phyloP scores from a whole-genome alignment of 2,329 filamentous ascomycete species.

The Colletotrichum aenigma region DNA sequence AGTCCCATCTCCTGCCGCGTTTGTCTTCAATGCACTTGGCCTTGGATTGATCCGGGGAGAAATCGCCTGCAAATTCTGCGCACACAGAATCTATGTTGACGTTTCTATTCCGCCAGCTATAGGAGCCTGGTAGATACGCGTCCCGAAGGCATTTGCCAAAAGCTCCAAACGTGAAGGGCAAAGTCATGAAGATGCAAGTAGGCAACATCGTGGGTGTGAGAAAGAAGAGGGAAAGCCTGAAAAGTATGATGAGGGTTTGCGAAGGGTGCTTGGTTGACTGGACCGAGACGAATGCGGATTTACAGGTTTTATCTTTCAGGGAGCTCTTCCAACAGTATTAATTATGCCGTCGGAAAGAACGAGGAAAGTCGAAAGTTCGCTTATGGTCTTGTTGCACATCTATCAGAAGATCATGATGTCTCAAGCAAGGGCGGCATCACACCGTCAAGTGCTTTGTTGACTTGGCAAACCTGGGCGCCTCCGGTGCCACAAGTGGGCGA shows the following conservation, averaged over 20 bases:
- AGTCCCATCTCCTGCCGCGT: not conserved
- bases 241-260: accelerated
- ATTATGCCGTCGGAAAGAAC: accelerated
- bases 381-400: too few species aligned
- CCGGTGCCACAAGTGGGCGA: too few species aligned
- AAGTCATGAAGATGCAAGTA: accelerated
- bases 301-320: accelerated
- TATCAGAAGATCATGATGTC: too few species aligned
- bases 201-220: not conserved
- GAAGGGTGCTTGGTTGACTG: accelerated
- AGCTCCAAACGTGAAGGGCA: accelerated
- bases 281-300: not conserved
- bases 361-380: too few species aligned
- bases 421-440: too few species aligned
- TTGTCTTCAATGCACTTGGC: not conserved
- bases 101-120: not conserved
- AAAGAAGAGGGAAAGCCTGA: accelerated
- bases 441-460: too few species aligned
- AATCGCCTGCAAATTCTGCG: not conserved
- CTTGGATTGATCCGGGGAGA: not conserved
- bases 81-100: not conserved
- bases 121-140: not conserved
- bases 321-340: accelerated
- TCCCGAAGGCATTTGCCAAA: accelerated
- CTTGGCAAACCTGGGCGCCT: too few species aligned